Base-by-base conservation (phyloP, 2,329 filamentous ascomycete genomes). In the Blastomyces silverae region DNA sequence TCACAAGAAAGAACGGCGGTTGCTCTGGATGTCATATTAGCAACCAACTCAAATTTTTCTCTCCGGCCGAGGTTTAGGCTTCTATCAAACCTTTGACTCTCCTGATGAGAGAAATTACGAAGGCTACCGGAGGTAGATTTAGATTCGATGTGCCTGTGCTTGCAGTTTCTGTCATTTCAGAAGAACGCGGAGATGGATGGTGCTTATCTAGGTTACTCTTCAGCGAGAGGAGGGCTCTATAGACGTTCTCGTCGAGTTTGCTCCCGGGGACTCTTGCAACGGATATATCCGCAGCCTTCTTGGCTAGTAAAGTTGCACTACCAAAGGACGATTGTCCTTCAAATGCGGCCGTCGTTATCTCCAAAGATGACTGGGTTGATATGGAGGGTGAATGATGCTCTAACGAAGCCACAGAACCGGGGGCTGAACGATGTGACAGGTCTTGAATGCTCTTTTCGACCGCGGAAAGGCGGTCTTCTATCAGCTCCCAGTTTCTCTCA, bases 241-340 rank as follows among this genome's bases (percentile, higher is more conserved):
- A 69, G 6, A 73, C 72, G 50, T 72, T 73, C 28, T 71, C 68
- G 57, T 75, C 73, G 68, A 71, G 77, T 62, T 71, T 77, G 64
- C 67, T 79, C 72, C 69, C 81, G 64, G 73, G 77, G 65, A 74
- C 79, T 68, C 68, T 73, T 68, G 64, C 64, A 10, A 70, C 66
- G 6, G 71, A 70, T 7, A 69, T 70, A 31, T 71, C 65, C 0
- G 69, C 71, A 7, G 68, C 71, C 58, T 72, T 71, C 52, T 70
- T 80, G 11, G 76, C 80, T 69, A 80, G 79, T 3, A 76, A 77
- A 0, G 80, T 82, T 66, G 83, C 80, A 17, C 77, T 76, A 42
- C 74, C 75, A 31, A 83, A 75, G 3, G 81, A 79, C 1, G 81
- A 82, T 62, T 80, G 80, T 3, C 81, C 81, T 66, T 83, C 81